phyloP scores from a whole-genome alignment of 176 grass and related monocot genomes.

The Zea luxurians region DNA sequence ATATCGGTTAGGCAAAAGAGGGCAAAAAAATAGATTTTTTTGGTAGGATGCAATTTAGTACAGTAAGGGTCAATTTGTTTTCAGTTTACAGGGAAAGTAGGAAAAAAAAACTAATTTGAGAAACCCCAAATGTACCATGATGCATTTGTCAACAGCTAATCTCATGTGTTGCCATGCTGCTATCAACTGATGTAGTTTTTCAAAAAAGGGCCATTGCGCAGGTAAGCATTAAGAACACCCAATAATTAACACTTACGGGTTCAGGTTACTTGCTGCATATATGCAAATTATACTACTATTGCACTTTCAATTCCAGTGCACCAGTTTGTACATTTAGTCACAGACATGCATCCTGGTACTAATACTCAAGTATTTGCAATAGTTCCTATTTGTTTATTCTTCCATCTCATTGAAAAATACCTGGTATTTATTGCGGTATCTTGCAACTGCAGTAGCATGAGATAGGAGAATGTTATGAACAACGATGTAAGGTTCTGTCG shows the following conservation, averaged over 20 bases:
- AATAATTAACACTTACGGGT: background rate
- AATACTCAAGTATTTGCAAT: background rate
- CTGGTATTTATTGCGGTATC: constrained; percentile 75
- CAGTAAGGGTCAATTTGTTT: background rate
- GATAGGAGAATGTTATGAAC: constrained; percentile 62
- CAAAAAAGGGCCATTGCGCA: background rate
- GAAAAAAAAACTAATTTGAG: background rate
- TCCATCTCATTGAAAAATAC: constrained; percentile 41
- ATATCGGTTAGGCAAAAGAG: background rate
- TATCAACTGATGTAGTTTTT: background rate
- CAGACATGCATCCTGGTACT: background rate
- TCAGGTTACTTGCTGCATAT: background rate
- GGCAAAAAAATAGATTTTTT: background rate
- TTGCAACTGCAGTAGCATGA: constrained; percentile 69
- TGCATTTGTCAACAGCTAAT: background rate
- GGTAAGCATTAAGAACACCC: background rate
- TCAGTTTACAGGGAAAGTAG: background rate
- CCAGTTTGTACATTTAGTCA: background rate
- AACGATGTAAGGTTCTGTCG: constrained; percentile 70
- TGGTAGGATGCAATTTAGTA: background rate
- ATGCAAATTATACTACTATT: background rate
- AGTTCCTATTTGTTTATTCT: background rate
- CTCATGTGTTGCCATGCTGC: background rate
- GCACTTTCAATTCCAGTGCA: background rate
- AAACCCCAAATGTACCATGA: background rate